phyloP scores from a whole-genome alignment of 768 basidiomycete genomes.

The Rhodotorula paludigena region DNA sequence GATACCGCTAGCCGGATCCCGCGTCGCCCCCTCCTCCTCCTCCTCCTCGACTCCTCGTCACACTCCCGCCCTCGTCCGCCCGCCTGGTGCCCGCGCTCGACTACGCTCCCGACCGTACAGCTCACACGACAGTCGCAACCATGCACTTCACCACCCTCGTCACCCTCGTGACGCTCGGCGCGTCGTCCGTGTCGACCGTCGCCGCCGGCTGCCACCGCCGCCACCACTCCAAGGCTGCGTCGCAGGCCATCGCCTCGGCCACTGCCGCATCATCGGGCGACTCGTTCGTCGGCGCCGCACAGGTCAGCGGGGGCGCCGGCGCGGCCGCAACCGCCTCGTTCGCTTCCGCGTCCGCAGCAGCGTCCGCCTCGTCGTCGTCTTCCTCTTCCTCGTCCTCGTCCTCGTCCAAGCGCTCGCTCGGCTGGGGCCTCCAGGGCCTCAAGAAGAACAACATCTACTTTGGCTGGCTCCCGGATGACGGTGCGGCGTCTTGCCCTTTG shows the following conservation, averaged over 20 bases:
- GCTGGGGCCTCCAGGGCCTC: conserved; percentile 22
- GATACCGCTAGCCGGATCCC: conserved; percentile 5
- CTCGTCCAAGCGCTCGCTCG: conserved; percentile 20
- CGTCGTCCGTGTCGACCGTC: conserved; percentile 6
- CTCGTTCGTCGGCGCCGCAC: not conserved
- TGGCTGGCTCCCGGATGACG: conserved; percentile 41
- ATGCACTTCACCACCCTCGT: conserved; percentile 26
- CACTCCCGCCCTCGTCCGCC: not conserved
- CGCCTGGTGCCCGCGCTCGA: not conserved
- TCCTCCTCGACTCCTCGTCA: not conserved
- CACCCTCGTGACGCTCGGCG: conserved; percentile 10
- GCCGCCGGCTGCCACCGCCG: conserved; percentile 20
- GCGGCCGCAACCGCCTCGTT: conserved; percentile 13
- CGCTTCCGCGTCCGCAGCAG: conserved; percentile 21
- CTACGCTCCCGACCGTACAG: not conserved
- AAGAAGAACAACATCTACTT: conserved; percentile 41
- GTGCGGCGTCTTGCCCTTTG: conserved; percentile 2
- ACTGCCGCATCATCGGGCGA: conserved; percentile 13
- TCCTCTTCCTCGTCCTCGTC: conserved; percentile 21
- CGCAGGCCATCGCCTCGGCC: not conserved
- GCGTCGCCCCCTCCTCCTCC: not conserved
- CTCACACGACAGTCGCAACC: no score
- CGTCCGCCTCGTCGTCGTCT: conserved; percentile 14
- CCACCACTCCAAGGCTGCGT: conserved; percentile 15
- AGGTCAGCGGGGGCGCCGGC: not conserved